These are phyloP conservation scores for Diplodia corticola DNA, from an alignment of 2,329 filamentous ascomycete genomes.

Conservation along the genomic window DNA sequence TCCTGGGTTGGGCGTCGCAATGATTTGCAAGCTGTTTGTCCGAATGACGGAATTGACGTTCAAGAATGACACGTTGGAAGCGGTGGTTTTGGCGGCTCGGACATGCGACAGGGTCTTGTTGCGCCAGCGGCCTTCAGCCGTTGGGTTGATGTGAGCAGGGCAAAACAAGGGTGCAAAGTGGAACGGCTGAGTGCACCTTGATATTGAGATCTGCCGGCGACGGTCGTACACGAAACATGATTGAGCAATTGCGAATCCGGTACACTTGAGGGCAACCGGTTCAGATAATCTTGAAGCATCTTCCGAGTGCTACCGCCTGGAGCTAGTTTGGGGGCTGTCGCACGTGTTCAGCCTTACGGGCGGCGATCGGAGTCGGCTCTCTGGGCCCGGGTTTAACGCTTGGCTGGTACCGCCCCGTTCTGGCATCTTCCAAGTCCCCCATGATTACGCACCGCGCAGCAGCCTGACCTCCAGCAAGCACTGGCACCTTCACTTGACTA, in stretches of 20 bases:
- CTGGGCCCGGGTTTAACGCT: not conserved
- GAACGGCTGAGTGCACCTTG: not conserved
- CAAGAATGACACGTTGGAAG: not conserved
- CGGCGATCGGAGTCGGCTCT: constrained; percentile 11
- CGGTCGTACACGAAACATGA: not conserved
- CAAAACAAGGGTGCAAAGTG: not conserved
- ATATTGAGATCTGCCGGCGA: not conserved
- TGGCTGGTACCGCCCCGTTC: constrained; percentile 17
- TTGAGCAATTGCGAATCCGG: not conserved
- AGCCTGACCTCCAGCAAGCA: not conserved
- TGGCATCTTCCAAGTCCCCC: constrained; percentile 18
- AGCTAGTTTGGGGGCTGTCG: not conserved
- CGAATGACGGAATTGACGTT: too few species aligned
- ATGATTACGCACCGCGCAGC: constrained; percentile 19
- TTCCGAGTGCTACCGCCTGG: not conserved
- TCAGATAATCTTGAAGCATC: not conserved
- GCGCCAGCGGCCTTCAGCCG: too few species aligned
- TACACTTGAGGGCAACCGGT: not conserved
- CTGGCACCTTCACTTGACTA: not conserved
- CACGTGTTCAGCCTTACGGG: constrained; percentile 15
- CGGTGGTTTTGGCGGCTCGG: not conserved
- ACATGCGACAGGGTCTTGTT: not conserved
- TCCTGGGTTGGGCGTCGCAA: constrained; percentile 8
- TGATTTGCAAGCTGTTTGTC: not conserved
- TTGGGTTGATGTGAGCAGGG: too few species aligned